phyloP scores from a whole-genome alignment of 2,329 filamentous ascomycete species.

The Cladosporium sp. region DNA sequence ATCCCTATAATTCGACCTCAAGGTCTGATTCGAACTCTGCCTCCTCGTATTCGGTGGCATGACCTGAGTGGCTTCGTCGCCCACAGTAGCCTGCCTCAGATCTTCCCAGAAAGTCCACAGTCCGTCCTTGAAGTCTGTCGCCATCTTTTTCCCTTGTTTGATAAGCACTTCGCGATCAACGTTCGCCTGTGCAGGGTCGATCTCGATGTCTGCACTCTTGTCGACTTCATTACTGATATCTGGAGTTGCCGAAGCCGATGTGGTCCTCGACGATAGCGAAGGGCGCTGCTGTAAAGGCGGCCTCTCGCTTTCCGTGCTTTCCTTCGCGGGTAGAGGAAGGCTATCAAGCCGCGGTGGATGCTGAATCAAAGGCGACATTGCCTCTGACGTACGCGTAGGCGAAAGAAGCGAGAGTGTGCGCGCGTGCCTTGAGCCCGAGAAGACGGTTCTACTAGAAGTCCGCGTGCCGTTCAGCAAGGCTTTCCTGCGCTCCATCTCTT shows the following conservation, averaged over 20 bases:
- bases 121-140: conserved; percentile 83
- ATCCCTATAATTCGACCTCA: conserved; percentile 6
- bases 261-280: conserved; percentile 6
- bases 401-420: conserved; percentile 78
- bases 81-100: conserved; percentile 89
- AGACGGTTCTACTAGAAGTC: conserved; percentile 51
- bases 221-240: conserved; percentile 23
- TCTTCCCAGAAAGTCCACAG: conserved; percentile 95
- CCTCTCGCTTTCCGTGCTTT: conserved; percentile 13
- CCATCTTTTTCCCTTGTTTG: conserved; percentile 68
- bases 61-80: conserved; percentile 77
- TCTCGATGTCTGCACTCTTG: conserved; percentile 20
- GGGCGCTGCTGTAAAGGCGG: conserved; percentile 8
- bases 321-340: conserved; percentile 10
- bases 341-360: conserved; percentile 26
- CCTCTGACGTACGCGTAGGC: conserved; percentile 35
- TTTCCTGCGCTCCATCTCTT: conserved; percentile 70
- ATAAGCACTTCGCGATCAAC: conserved; percentile 50
- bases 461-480: conserved; percentile 55
- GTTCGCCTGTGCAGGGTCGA: conserved; percentile 34
- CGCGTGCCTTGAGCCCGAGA: conserved; percentile 60
- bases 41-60: conserved; percentile 31
- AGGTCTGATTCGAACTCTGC: conserved; percentile 25
- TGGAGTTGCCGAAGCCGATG: conserved; percentile 19
- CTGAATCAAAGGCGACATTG: background rate